Conservation (phyloP, 192 early-diverging fungal genomes). For the Diversispora eburnea region DNA sequence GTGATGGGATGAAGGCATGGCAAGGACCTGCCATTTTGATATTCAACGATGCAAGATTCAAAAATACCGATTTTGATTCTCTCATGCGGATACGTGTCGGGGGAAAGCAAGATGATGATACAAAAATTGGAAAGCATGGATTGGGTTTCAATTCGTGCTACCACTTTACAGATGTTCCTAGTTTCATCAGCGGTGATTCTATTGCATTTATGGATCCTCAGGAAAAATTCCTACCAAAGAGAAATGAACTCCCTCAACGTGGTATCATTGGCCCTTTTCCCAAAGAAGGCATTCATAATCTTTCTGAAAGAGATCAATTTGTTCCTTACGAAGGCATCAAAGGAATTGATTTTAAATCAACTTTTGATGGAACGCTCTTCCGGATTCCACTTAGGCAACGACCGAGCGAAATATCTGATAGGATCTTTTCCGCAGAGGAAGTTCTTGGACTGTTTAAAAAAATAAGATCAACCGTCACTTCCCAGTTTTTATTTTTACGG, state of each 20-base stretch:
- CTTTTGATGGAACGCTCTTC: slow-evolving; percentile 31
- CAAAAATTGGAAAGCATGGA: not conserved
- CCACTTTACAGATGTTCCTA: slow-evolving; percentile 31
- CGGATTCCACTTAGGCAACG: slow-evolving; percentile 25
- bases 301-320: slow-evolving; percentile 20
- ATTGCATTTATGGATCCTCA: slow-evolving; percentile 33
- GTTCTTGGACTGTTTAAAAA: not conserved
- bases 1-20: slow-evolving; percentile 25
- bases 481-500: not conserved
- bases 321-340: slow-evolving; percentile 24
- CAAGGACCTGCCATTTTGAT: slow-evolving; percentile 33
- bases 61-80: slow-evolving; percentile 16
- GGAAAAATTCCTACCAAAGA: slow-evolving; percentile 9
- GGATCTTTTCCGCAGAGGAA: not conserved
- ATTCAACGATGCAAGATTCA: slow-evolving; percentile 31
- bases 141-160: slow-evolving; percentile 31
- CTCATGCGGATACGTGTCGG: slow-evolving; percentile 30
- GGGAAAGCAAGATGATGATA: not conserved
- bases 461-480: not conserved
- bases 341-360: slow-evolving; percentile 20
- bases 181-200: slow-evolving; percentile 22
- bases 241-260: no score
- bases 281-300: not conserved
- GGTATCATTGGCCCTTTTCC: not conserved
- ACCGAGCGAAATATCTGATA: slow-evolving; percentile 3